Evolutionary conservation across 2,329 filamentous ascomycete genomes (phyloP).

Genomic region (Davidsoniella eucalypti): DNA sequence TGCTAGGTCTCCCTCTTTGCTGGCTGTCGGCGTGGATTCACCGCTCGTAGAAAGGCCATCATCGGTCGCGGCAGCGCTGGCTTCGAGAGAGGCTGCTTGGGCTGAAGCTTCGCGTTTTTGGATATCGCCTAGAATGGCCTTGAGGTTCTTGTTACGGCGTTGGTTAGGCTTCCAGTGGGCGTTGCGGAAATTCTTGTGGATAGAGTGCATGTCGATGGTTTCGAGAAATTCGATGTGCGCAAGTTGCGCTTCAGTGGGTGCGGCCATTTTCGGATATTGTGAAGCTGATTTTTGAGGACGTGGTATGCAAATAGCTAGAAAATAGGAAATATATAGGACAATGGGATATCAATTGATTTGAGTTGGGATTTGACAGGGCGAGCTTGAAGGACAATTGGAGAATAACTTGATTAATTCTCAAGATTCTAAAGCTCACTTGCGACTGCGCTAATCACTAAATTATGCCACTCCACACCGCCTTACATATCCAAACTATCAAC

Average conservation of each 20-base stretch:
- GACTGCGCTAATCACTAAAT: slow-evolving; percentile 1
- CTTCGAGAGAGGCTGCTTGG: slow-evolving; percentile 60
- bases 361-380: not conserved
- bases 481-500: not conserved
- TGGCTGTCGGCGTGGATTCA: slow-evolving; percentile 35
- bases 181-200: slow-evolving; percentile 82
- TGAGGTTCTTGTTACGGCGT: slow-evolving; percentile 97
- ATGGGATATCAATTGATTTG: not conserved
- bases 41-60: slow-evolving; percentile 40
- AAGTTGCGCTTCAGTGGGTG: slow-evolving; percentile 55
- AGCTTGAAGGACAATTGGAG: too few relatives aligned
- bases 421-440: not conserved
- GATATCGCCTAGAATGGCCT: slow-evolving; percentile 83
- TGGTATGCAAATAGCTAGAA: not conserved
- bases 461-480: slow-evolving; percentile 13
- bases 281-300: slow-evolving; percentile 26
- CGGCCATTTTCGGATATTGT: slow-evolving; percentile 30
- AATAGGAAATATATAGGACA: not conserved
- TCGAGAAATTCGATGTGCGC: slow-evolving; percentile 78
- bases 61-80: slow-evolving; percentile 55
- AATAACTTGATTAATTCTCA: too few relatives aligned
- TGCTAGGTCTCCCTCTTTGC: slow-evolving; percentile 54
- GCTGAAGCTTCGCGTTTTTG: slow-evolving; percentile 79
- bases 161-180: slow-evolving; percentile 79
- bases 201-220: slow-evolving; percentile 74